These are phyloP conservation scores for Calonectria henricotiae DNA, from an alignment of 2,329 filamentous ascomycete species.

Conservation along the genomic window DNA sequence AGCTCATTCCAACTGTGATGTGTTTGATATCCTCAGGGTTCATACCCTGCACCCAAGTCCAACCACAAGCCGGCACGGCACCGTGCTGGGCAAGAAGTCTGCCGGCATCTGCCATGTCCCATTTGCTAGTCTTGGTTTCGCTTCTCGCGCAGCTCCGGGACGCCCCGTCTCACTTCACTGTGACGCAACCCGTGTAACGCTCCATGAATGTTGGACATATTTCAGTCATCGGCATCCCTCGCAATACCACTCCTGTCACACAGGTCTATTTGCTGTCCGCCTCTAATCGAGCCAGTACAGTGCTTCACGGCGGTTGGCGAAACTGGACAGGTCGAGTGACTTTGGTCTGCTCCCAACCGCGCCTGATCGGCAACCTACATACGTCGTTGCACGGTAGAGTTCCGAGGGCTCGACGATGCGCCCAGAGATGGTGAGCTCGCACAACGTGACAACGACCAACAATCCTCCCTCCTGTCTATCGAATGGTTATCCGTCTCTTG, in stretches of 20 bases:
- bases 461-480: conserved; percentile 6
- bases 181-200: conserved; percentile 26
- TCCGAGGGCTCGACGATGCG: conserved; percentile 29
- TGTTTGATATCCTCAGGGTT: conserved; percentile 10
- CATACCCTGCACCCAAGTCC: conserved; percentile 3
- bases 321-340: conserved; percentile 22
- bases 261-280: background rate
- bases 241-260: background rate
- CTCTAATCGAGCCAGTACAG: conserved; percentile 5
- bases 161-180: conserved; percentile 21
- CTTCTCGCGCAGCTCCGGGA: conserved; percentile 22
- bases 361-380: conserved; percentile 29
- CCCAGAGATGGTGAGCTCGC: conserved; percentile 11
- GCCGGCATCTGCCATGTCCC: conserved; percentile 15
- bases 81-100: background rate
- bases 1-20: conserved; percentile 23
- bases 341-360: conserved; percentile 7
- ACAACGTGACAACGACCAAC: conserved; percentile 15
- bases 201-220: conserved; percentile 26
- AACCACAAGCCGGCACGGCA: conserved; percentile 12
- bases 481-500: background rate
- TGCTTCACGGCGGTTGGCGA: background rate
- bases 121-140: conserved; percentile 1
- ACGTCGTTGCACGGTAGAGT: conserved; percentile 12
- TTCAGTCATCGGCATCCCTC: conserved; percentile 9